A percentile compares a stretch with the other conserved stretches of the same genome.
These are phyloP conservation scores for Oidiodendron maius DNA, from an alignment of 495 filamentous ascomycete species.

Conservation along the genomic window DNA sequence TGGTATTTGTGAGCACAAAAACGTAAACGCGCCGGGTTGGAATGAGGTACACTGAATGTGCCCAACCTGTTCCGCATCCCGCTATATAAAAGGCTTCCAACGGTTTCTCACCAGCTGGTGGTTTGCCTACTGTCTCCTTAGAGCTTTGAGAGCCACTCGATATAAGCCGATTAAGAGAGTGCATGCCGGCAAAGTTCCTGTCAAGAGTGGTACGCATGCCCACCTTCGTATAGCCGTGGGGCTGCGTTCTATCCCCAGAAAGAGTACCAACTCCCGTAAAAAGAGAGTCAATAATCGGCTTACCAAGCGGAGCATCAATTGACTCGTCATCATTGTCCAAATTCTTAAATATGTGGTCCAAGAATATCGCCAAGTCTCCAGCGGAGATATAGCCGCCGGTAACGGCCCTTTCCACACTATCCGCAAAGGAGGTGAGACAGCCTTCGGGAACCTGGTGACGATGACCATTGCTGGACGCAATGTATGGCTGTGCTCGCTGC, in stretches of 20 bases:
- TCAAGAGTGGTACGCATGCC: conserved; percentile 8
- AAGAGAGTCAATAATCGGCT: neutral
- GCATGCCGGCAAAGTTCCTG: neutral
- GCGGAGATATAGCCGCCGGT: conserved; percentile 10
- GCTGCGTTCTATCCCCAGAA: too few relatives aligned
- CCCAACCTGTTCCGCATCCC: conserved; percentile 12
- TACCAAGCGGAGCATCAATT: conserved; percentile 3
- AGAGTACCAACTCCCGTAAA: neutral
- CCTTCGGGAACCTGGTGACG: neutral
- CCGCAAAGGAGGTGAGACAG: neutral
- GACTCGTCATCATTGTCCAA: neutral
- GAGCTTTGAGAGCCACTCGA: neutral
- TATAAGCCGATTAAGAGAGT: conserved; percentile 14
- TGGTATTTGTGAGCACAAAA: conserved; percentile 9
- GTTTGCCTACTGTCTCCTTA: neutral
- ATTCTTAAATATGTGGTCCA: neutral
- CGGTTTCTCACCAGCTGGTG: neutral
- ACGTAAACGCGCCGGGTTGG: conserved; percentile 1
- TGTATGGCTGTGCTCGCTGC: conserved; percentile 2
- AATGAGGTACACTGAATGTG: conserved; percentile 9
- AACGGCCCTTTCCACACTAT: conserved; percentile 3
- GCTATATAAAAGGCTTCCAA: conserved; percentile 11
- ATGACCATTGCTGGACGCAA: conserved; percentile 10
- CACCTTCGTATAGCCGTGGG: conserved; percentile 1
- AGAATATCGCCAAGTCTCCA: conserved; percentile 7